Base-by-base conservation (phyloP, 345 rosid species). In the Brassica cretica region DNA sequence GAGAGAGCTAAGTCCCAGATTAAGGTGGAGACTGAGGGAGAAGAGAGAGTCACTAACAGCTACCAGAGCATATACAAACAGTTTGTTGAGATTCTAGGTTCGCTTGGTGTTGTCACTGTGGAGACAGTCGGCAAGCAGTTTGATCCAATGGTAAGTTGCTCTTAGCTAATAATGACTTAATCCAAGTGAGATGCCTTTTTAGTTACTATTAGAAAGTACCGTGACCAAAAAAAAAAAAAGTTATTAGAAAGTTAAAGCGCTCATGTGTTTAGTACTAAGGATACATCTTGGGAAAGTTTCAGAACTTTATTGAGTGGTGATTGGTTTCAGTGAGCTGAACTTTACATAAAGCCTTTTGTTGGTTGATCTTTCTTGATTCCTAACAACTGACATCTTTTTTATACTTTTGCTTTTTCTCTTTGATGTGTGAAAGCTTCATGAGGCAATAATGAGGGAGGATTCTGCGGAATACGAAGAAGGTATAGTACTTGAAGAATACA, bases 61-160 rank as follows among this genome's bases (percentile, higher is more conserved):
- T 95, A 95, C 64, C 99, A 95, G 87, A 91, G 91, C 84, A 93
- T 93, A 79, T 93, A 87, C 81, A 93, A 93, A 85, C 99, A 95
- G 78, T 90, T 95, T 49, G 64, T 85, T 11, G 99, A 95, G 71
- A 91, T 95, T 83, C 74, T 95, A 6, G 81, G 74, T 35, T 87
- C 97, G 1, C 88, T 93, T 72, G 96, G 96, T 72, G 96, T 95
- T 83, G 85, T 86, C 49, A 86, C 87, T 56, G 97, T 93, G 82
- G 97, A 91, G 81, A 87, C 99, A 16, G 75, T 88, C 14, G 94
- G 98, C 56, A 88, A 86, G 25, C 92, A 88, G 39, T 95, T 95
- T 84, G 98, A 95, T 87, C 98, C 99, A 66, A 64, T 85, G 98
- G 98, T 95, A 84, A 90, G 98, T 84, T 71, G 35, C 79, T 27